Conservation (phyloP, 208 protist species). For the Wallacemonas sp. region DNA sequence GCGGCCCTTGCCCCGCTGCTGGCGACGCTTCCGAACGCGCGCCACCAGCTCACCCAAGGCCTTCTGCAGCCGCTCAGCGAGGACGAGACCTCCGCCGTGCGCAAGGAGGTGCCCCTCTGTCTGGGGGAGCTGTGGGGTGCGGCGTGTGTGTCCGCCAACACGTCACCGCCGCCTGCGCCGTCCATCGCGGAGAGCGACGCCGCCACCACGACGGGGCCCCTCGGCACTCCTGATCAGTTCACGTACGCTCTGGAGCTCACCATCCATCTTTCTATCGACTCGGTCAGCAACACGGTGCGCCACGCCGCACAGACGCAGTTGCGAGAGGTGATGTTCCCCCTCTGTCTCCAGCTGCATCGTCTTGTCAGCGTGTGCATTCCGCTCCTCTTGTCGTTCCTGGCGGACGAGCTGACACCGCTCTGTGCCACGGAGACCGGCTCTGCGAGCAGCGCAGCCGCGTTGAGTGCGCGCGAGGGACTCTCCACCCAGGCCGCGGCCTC, state of each 20-base stretch:
- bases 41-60: conserved; percentile 57
- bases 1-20: conserved; percentile 42
- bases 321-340: conserved; percentile 45
- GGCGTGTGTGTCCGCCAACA: not conserved
- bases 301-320: conserved; percentile 54
- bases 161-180: not conserved
- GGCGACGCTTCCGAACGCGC: conserved; percentile 25
- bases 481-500: not conserved
- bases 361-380: conserved; percentile 46
- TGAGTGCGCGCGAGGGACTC: not conserved
- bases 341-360: conserved; percentile 28
- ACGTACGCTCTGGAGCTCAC: conserved; percentile 50
- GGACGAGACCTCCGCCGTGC: conserved; percentile 59
- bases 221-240: conserved; percentile 21
- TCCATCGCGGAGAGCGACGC: not conserved
- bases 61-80: conserved; percentile 64
- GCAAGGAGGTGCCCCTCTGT: conserved; percentile 53
- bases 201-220: not conserved
- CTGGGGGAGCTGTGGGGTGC: conserved; percentile 52
- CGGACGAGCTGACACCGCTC: conserved; percentile 38
- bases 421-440: not conserved
- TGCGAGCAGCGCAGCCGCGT: not conserved
- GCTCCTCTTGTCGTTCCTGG: conserved; percentile 53
- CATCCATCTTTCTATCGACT: conserved; percentile 52
- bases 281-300: conserved; percentile 51